Evolutionary conservation across 2,329 filamentous ascomycete genomes (phyloP), one percentile per base, ranked within the genome.

Genomic region (Allantophomopsis cytisporea): DNA sequence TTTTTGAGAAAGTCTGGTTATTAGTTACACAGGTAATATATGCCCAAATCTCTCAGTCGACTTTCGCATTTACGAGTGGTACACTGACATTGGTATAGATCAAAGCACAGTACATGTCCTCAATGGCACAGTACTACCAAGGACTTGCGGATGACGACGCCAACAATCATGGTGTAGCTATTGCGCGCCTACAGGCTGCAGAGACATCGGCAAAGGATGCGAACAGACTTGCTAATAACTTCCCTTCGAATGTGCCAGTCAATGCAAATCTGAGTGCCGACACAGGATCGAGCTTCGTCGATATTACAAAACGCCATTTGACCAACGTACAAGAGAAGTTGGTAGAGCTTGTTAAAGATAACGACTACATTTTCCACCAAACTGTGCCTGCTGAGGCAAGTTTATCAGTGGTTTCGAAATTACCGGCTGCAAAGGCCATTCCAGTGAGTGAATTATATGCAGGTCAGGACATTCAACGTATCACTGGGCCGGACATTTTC

Each of bases 361-460:
- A 98, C 50, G 91, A 98, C 56, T 96, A 91, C 59, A 94, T 98
- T 56, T 98, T 98, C 55, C 91, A 98, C 56, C 86, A 96, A 50
- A 80, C 77, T 2, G 80, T 98, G 2, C 89, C 91, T 0, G 79
- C 80, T 8, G 87, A 95, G 58, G 83, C 87, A 4, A 81, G 80
- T 20, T 64, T 98, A 11, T 65, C 84, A 1, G 72, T 81, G 1
- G 87, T 98, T 37, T 73, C 87, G 3, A 98, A 96, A 58, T 69
- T 96, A 13, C 87, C 89, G 4, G 93, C 91, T 2, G 88, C 91
- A 7, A 98, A 98, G 59, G 87, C 91, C 3, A 96, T 98, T 45
- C 89, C 91, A 0, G 89, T 98, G 21, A 94, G 84, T 55, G 93
- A 98, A 56, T 68, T 98, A 1, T 98, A 98, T 54, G 87, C 93